Percentiles rank a stretch among this genome's conserved stretches.
Conservation (phyloP, 2,329 filamentous ascomycete genomes). For the Diplodia corticola region DNA sequence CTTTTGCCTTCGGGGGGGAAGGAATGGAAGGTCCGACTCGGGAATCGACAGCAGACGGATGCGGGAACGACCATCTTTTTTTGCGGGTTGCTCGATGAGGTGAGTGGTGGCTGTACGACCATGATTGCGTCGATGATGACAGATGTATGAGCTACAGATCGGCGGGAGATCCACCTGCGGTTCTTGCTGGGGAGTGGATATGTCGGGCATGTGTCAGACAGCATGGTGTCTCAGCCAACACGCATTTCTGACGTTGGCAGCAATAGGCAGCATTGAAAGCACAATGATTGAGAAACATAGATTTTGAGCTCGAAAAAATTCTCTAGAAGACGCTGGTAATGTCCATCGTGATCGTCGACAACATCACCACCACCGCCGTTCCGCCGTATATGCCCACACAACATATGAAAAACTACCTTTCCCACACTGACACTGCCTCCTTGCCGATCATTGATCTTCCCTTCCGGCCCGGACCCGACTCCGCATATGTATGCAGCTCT, state of each 20-base stretch:
- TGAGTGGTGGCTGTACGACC: background rate
- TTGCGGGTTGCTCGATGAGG: background rate
- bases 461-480: background rate
- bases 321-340: background rate
- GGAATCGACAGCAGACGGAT: background rate
- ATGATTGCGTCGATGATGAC: background rate
- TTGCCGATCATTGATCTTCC: background rate
- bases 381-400: background rate
- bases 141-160: background rate
- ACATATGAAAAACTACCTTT: background rate
- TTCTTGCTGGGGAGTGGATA: background rate
- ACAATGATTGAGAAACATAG: background rate
- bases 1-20: background rate
- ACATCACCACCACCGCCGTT: background rate
- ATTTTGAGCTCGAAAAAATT: background rate
- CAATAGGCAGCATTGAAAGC: background rate
- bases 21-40: background rate
- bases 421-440: background rate
- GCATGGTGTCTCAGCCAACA: background rate
- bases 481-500: background rate
- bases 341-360: background rate
- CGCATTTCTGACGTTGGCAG: background rate
- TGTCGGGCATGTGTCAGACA: background rate
- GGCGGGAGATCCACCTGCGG: background rate
- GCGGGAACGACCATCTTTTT: background rate